Evolutionary conservation across 352 stramenopile species (phyloP), one percentile per base, ranked within the genome.

Genomic region (Pythium pyrilobum): DNA sequence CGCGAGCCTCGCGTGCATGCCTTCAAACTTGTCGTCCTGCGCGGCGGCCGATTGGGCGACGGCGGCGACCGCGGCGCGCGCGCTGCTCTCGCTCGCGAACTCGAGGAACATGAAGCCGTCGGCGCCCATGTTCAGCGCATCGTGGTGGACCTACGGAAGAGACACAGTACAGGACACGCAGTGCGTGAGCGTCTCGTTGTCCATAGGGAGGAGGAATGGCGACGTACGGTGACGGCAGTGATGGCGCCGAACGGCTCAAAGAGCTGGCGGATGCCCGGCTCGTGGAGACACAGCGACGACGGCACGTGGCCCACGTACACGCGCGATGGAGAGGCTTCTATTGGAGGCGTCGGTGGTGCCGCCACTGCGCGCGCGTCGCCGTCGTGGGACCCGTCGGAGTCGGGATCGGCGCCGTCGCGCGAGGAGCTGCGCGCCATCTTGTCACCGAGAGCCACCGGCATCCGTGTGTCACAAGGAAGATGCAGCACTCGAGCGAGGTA

Each of bases 91-190:
- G 8, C 71, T 69, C 11, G 59, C 32, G 44, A 75, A 87, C 54
- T 72, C 60, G 42, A 91, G 54, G 58, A 81, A 91, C 45, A 89
- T 62, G 72, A 88, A 91, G 38, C 81, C 81, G 39, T 82, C 64
- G 0, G 62, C 59, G 13, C 69, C 64, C 62, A 77, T 81, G 47
- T 84, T 75, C 20, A 82, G 43, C 29, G 77, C 81, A 32, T 91
- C 78, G 58, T 89, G 78, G 33, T 87, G 74, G 37, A 88, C 73
- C 77, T 89, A 32, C 16, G 7, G 9, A 28, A 52, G 54, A 42
- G 6, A 2, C n/a, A 48, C 42, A n/a, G 21, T 42, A 16, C 7
- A 33, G 33, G 21, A 33, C 8, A 2, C 25, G 23, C n/a, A 34
- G 7, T 40, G 21, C 27, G 5, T 21, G 21, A 25, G 9, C 31